Conservation (phyloP, 129 eudicot species). For the Kitagawia praeruptora region DNA sequence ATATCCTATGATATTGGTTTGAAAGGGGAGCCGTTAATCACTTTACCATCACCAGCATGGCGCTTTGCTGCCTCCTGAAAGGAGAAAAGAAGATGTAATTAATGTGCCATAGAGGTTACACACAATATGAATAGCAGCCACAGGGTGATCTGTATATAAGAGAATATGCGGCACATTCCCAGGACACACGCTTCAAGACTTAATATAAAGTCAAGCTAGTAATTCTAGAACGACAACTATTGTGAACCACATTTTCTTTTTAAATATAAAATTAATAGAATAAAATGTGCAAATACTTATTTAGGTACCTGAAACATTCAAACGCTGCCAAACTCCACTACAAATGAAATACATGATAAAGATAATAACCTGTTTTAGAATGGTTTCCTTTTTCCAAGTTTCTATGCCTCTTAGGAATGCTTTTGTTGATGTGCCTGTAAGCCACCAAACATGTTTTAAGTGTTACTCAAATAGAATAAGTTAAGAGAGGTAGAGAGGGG, state of each 20-base stretch:
- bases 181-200: background rate
- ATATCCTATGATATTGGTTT: constrained; percentile 3
- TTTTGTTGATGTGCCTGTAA: constrained; percentile 75
- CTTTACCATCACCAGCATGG: constrained; percentile 44
- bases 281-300: background rate
- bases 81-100: background rate
- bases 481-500: background rate
- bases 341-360: background rate
- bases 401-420: constrained; percentile 81
- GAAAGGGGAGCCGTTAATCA: constrained; percentile 8
- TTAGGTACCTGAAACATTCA: background rate
- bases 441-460: constrained; percentile 11
- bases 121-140: background rate
- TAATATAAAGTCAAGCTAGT: background rate
- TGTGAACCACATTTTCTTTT: background rate
- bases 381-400: constrained; percentile 92
- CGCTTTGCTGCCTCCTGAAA: constrained; percentile 71
- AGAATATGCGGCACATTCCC: background rate
- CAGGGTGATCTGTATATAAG: background rate
- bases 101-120: background rate
- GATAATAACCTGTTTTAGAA: constrained; percentile 55
- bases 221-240: background rate
- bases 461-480: constrained; percentile 4
- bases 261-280: background rate
- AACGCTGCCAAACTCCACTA: background rate